Percentiles rank a stretch among this genome's conserved stretches.
These are phyloP conservation scores for Hysterangium stoloniferum DNA, from an alignment of 768 basidiomycete genomes.

Conservation along the genomic window DNA sequence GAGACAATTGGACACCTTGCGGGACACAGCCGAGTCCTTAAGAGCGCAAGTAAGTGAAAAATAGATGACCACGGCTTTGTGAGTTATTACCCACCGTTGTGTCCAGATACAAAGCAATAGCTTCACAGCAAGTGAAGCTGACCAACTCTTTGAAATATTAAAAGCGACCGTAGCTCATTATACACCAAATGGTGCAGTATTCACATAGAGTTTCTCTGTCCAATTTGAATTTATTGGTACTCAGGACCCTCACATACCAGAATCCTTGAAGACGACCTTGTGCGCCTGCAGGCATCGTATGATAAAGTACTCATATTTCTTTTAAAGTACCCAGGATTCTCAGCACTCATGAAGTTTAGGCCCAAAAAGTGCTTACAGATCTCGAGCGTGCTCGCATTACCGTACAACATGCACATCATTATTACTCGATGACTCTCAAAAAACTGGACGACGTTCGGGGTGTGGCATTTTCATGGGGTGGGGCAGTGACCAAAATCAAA, in stretches of 20 bases:
- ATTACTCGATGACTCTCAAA: conserved; percentile 3
- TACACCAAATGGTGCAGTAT: not conserved
- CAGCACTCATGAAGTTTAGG: not conserved
- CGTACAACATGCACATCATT: conserved; percentile 14
- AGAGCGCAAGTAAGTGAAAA: not conserved
- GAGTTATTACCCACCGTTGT: not conserved
- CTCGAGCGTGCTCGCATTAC: conserved; percentile 10
- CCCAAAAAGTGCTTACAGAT: not conserved
- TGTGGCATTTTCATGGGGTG: not conserved
- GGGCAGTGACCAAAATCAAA: conserved; percentile 10
- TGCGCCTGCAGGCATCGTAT: not conserved
- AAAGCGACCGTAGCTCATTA: not conserved
- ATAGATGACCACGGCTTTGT: not conserved
- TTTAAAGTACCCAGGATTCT: not conserved
- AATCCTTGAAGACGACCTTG: not conserved
- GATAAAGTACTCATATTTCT: not conserved
- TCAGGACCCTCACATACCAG: not conserved
- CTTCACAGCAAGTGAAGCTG: not conserved
- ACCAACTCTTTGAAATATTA: conserved; percentile 10
- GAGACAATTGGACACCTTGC: not conserved
- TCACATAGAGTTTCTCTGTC: not conserved
- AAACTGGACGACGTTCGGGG: conserved; percentile 8
- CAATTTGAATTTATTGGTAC: no score
- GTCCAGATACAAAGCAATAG: conserved; percentile 1
- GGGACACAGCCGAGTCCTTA: not conserved